phyloP scores from a whole-genome alignment of 257 asterid genomes.

The Craterostigma plantagineum region DNA sequence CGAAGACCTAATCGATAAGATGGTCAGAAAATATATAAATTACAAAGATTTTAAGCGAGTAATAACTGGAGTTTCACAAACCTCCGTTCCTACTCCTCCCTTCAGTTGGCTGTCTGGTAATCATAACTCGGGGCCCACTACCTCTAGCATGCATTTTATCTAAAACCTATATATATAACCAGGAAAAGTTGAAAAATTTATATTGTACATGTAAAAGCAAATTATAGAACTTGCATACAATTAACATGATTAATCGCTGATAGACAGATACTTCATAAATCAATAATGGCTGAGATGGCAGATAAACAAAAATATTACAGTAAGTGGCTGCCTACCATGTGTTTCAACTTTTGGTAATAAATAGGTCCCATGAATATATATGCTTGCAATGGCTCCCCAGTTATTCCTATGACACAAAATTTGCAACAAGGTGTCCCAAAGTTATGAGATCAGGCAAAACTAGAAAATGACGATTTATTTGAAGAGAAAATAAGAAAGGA shows the following conservation, averaged over 20 bases:
- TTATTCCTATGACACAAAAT: slow-evolving; percentile 41
- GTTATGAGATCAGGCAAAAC: too few species aligned
- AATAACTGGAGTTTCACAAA: slow-evolving; percentile 7
- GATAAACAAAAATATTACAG: too few species aligned
- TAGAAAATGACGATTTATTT: slow-evolving; percentile 2
- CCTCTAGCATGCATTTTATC: slow-evolving; percentile 99
- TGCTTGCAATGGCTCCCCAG: slow-evolving; percentile 88
- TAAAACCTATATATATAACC: slow-evolving; percentile 46
- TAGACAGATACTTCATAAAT: too few species aligned
- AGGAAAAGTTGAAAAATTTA: slow-evolving; percentile 7
- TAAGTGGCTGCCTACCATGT: slow-evolving; percentile 88
- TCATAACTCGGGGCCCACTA: slow-evolving; percentile 73
- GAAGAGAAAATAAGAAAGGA: slow-evolving; percentile 11
- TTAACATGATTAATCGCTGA: not conserved
- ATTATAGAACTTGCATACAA: slow-evolving; percentile 1
- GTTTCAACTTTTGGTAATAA: slow-evolving; percentile 94
- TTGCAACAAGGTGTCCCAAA: not conserved
- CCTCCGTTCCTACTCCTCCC: slow-evolving; percentile 94
- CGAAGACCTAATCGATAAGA: slow-evolving; percentile 46
- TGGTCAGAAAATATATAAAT: slow-evolving; percentile 7
- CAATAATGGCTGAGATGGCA: too few species aligned
- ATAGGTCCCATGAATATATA: slow-evolving; percentile 98
- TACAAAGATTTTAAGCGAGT: not conserved
- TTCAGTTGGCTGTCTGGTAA: slow-evolving; percentile 96
- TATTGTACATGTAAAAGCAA: slow-evolving; percentile 5